phyloP scores from a whole-genome alignment of 257 asterid genomes.

The Solanum corneliomulleri region DNA sequence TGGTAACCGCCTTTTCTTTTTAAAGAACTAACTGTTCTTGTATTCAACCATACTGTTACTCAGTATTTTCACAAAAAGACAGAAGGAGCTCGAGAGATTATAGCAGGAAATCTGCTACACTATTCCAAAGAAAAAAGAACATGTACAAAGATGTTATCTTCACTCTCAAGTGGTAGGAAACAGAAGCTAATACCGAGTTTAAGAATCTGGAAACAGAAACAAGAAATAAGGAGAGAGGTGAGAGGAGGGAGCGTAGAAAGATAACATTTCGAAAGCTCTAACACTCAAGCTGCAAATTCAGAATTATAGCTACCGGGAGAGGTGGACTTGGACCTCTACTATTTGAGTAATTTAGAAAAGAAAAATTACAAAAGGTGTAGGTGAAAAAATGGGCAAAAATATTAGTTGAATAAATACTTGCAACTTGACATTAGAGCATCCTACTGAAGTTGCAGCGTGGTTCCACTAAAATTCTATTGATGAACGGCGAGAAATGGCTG shows the following conservation, averaged over 20 bases:
- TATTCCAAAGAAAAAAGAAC: neutral
- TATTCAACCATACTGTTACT: neutral
- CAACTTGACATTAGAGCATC: neutral
- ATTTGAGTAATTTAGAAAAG: neutral
- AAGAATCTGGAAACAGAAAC: neutral
- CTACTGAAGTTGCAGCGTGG: constrained; percentile 39
- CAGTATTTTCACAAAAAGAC: neutral
- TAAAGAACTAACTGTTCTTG: neutral
- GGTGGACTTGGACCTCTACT: constrained; percentile 38
- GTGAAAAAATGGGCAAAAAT: neutral
- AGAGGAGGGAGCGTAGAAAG: neutral
- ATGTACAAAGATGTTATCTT: neutral
- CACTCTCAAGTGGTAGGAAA: neutral
- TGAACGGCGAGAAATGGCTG: constrained; percentile 68
- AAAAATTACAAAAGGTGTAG: constrained; percentile 12
- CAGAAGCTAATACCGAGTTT: neutral
- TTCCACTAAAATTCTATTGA: constrained; percentile 37
- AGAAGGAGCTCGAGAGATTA: neutral
- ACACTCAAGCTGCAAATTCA: neutral
- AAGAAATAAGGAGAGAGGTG: neutral
- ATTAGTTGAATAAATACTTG: neutral
- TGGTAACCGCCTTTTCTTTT: neutral
- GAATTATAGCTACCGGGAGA: constrained; percentile 28
- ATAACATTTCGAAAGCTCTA: constrained; percentile 3
- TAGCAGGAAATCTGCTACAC: neutral